phyloP scores from a whole-genome alignment of 208 protist genomes.

The Acanthamoeba divionensis region DNA sequence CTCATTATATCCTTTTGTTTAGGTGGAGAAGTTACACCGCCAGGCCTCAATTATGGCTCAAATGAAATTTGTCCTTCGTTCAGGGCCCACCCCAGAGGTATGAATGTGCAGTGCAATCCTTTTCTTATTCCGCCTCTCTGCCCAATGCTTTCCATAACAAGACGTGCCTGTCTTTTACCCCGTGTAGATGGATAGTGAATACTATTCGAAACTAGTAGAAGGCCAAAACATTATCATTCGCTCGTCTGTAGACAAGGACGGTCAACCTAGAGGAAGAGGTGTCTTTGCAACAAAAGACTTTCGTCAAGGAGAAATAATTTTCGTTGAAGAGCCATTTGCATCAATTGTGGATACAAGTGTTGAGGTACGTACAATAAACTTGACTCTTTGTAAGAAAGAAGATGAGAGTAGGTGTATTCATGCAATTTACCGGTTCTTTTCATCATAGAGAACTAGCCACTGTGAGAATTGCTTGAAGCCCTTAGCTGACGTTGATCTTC shows the following conservation, averaged over 20 bases:
- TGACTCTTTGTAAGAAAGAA: no score
- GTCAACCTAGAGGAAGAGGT: not conserved
- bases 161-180: not conserved
- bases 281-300: constrained; percentile 22
- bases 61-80: constrained; percentile 30
- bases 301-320: constrained; percentile 16
- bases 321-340: not conserved
- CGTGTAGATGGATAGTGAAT: not conserved
- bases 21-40: not conserved
- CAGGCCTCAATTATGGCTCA: constrained; percentile 12
- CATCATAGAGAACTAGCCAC: not conserved
- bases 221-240: not conserved
- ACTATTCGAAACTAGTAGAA: not conserved
- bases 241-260: not conserved
- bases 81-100: not conserved
- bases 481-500: not conserved
- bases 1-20: not conserved
- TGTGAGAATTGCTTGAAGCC: constrained; percentile 36
- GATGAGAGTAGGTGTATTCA: no score
- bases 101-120: not conserved
- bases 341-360: not conserved
- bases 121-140: not conserved
- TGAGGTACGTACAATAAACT: no score
- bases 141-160: not conserved
- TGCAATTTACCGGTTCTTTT: no score